Base-by-base conservation (phyloP, 1,284 basidiomycete genomes). In the Stygiomarasmius scandens region DNA sequence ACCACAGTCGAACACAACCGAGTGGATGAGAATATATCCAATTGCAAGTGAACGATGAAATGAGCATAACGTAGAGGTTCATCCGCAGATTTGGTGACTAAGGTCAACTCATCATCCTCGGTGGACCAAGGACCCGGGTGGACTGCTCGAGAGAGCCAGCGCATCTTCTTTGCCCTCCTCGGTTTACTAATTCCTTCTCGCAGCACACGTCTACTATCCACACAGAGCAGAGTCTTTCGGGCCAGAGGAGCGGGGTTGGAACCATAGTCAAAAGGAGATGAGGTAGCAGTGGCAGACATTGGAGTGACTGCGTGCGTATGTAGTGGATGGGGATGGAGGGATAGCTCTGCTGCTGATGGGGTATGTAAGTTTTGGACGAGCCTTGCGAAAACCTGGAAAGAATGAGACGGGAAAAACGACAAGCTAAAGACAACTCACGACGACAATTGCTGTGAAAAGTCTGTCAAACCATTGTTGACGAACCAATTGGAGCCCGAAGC, bases 401-500 rank as follows among this genome's bases (percentile, higher is more conserved):
- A n/a, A n/a, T n/a, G n/a, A n/a, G n/a, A n/a, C n/a, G n/a, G n/a
- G n/a, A 27, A 29, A 19, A 32, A 43, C 6, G 32, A 43, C n/a
- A 45, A 12, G 29, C 5, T 32, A 12, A 32, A 32, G 10, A 51
- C 38, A 24, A 51, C 49, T 22, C 32, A 51, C 49, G 49, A 32
- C 24, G 27, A 2, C 27, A 24, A 43, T 8, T 54, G 29, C 24
- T 5, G 20, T 3, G 41, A n/a, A 38, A 51, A 47, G 49, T 44
- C 27, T 16, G 47, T 48, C 62, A 80, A 80, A 16, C 78, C 77
- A 44, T 73, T 77, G 58, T 80, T 80, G 11, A 72, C 59, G 49
- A 82, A 74, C 84, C 85, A 86, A n/a, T n/a, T 10, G 74, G 65
- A n/a, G 76, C 71, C 60, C 16, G 46, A 6, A 27, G 25, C 22